Conservation (phyloP, 2,329 filamentous ascomycete species). For the Capronia americana region DNA sequence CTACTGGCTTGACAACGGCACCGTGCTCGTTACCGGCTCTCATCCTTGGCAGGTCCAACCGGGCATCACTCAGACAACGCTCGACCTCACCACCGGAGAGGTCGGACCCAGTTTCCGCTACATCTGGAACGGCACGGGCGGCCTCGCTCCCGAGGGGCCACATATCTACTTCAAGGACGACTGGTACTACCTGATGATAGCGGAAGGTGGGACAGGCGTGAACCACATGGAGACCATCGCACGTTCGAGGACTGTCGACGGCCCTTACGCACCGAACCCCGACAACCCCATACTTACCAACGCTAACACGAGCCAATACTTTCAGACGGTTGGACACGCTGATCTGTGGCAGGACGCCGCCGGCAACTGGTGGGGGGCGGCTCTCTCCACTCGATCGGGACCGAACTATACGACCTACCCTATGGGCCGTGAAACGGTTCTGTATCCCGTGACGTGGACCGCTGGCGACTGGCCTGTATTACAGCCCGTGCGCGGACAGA, state of each 20-base stretch:
- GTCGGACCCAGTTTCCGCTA: conserved; percentile 44
- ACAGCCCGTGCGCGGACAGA: conserved; percentile 16
- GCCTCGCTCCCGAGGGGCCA: conserved; percentile 58
- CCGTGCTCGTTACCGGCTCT: conserved; percentile 47
- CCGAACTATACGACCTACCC: conserved; percentile 35
- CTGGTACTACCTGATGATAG: conserved; percentile 61
- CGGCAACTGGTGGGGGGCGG: conserved; percentile 39
- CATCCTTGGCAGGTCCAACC: conserved; percentile 36
- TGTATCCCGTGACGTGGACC: conserved; percentile 43
- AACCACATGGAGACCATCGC: conserved; percentile 59
- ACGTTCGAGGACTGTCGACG: conserved; percentile 53
- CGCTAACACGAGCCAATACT: conserved; percentile 36
- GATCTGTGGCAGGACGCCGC: conserved; percentile 38
- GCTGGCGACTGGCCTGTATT: conserved; percentile 40
- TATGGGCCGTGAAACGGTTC: conserved; percentile 47
- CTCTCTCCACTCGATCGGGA: conserved; percentile 35
- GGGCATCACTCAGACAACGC: conserved; percentile 38
- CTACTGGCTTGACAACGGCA: conserved; percentile 53
- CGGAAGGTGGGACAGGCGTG: conserved; percentile 61
- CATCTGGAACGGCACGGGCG: conserved; percentile 57
- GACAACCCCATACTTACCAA: conserved; percentile 58
- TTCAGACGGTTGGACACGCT: conserved; percentile 39
- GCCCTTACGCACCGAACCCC: conserved; percentile 54
- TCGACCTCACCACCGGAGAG: conserved; percentile 45
- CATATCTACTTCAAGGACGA: conserved; percentile 60